Base-by-base conservation (phyloP, 2,329 filamentous ascomycete species). In the Madurella mycetomatis region DNA sequence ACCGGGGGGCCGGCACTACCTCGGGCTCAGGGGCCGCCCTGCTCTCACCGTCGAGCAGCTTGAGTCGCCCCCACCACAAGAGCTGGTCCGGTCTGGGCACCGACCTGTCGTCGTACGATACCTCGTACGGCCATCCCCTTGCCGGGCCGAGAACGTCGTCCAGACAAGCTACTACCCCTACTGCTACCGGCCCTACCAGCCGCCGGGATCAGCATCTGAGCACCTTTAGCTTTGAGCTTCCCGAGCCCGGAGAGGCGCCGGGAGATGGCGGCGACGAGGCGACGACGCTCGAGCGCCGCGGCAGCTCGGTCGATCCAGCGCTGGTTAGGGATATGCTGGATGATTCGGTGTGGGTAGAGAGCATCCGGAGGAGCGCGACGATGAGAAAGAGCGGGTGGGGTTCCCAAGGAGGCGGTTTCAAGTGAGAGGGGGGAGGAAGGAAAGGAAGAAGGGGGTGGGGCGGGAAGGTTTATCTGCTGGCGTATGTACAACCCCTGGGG, bases 341-440 rank as follows among this genome's bases (percentile, higher is more conserved):
- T 65, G 88, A 92, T 65, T 94, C 90, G 16, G 86, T 88, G 15
- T 97, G 92, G 92, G 89, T 92, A 49, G 90, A 95, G 72, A 95
- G 89, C 75, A 91, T 96, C 60, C 80, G 91, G 60, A 81, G 90
- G 58, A 95, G 90, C 73, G 90, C 94, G 63, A 96, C 91, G 50
- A 73, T 74, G 49, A 75, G 72, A 60, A 61, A 61, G 54, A 61
- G 61, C 5, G 58, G 59, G 39, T 62, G 58, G 64, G 61, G 55
- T 2, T 44, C 40, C 32, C 17, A 41, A 41, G 44, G 47, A 39
- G 19, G 13, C 34, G 53, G 47, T 25, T 55, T 55, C 46, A 52
- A 41, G 37, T 49, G 50, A 50, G 41, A 47, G 30, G 37, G 16
- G 17, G 30, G 17, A 46, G 30, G 44, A 47, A 37, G 30, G 11